Percentiles rank a stretch among this genome's conserved stretches.
Conservation (phyloP, 306 rosid genomes). For the Alnus rubra region DNA sequence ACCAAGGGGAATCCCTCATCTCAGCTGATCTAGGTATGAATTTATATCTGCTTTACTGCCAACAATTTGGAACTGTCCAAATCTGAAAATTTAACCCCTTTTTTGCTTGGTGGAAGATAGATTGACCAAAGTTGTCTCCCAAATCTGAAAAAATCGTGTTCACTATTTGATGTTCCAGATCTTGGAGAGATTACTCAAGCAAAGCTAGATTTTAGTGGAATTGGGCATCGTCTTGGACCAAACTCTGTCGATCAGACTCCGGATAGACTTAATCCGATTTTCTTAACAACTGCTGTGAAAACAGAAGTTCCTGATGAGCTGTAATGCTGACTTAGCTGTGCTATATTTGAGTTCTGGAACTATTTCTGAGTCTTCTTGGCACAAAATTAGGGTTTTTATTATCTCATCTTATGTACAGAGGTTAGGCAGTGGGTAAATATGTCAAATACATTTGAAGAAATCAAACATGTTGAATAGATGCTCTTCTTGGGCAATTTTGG, state of each 20-base stretch:
- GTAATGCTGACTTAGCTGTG: neutral
- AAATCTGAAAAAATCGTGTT: constrained; percentile 1
- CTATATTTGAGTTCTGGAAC: neutral
- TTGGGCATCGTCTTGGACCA: constrained; percentile 77
- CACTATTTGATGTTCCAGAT: constrained; percentile 42
- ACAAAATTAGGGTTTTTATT: neutral
- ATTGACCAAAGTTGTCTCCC: neutral
- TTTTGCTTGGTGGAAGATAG: neutral
- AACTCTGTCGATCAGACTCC: neutral
- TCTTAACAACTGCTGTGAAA: constrained; percentile 8
- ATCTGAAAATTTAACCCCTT: neutral
- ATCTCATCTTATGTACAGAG: too few species aligned
- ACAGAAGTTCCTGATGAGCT: constrained; percentile 15
- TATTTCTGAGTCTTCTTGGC: too few species aligned
- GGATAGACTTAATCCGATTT: constrained; percentile 1
- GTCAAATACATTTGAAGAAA: neutral
- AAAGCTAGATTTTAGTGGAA: constrained; percentile 80
- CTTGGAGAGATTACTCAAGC: constrained; percentile 78
- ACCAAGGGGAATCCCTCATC: constrained; percentile 85
- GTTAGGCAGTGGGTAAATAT: neutral
- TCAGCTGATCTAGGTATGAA: constrained; percentile 82
- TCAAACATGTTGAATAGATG: neutral
- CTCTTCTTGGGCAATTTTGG: neutral
- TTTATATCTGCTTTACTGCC: neutral
- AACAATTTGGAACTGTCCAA: neutral